A percentile compares a stretch with the other conserved stretches of the same genome.
Evolutionary conservation across 495 filamentous ascomycete genomes (phyloP).

Genomic region (Viridothelium virens): DNA sequence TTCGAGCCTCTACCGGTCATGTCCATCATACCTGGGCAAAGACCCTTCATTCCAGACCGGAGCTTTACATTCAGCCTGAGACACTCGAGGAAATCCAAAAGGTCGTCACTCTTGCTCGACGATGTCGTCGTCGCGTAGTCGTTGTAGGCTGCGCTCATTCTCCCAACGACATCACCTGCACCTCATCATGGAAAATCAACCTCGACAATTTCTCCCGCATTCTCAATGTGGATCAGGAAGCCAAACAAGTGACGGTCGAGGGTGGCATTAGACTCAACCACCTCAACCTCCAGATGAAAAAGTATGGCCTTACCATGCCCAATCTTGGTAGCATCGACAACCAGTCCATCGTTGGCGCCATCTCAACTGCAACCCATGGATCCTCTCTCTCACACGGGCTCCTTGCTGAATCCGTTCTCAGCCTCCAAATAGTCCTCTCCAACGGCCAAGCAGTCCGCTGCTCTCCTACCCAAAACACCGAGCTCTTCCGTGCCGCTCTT

Average conservation of each 20-base stretch:
- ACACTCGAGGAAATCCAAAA: slow-evolving; percentile 74
- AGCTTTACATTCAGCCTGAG: slow-evolving; percentile 80
- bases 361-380: slow-evolving; percentile 88
- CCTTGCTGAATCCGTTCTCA: slow-evolving; percentile 64
- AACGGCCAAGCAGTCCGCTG: slow-evolving; percentile 71
- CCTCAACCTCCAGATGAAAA: slow-evolving; percentile 60
- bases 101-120: slow-evolving; percentile 69
- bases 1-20: slow-evolving; percentile 63
- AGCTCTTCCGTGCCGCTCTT: slow-evolving; percentile 82
- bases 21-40: slow-evolving; percentile 93
- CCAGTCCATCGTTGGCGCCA: slow-evolving; percentile 88
- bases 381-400: slow-evolving; percentile 77
- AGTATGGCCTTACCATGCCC: slow-evolving; percentile 68
- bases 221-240: slow-evolving; percentile 55
- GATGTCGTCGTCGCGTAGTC: slow-evolving; percentile 69
- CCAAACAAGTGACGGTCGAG: slow-evolving; percentile 63
- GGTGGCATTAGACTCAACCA: slow-evolving; percentile 73
- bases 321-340: slow-evolving; percentile 91
- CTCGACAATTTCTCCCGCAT: slow-evolving; percentile 74
- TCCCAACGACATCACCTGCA: slow-evolving; percentile 86
- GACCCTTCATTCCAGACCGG: slow-evolving; percentile 78
- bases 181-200: slow-evolving; percentile 89
- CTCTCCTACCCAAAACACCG: slow-evolving; percentile 58
- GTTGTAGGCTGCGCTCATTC: slow-evolving; percentile 84
- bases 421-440: slow-evolving; percentile 71